Base-by-base conservation (phyloP, 2,329 filamentous ascomycete genomes). In the Mycosphaerella arachidis region DNA sequence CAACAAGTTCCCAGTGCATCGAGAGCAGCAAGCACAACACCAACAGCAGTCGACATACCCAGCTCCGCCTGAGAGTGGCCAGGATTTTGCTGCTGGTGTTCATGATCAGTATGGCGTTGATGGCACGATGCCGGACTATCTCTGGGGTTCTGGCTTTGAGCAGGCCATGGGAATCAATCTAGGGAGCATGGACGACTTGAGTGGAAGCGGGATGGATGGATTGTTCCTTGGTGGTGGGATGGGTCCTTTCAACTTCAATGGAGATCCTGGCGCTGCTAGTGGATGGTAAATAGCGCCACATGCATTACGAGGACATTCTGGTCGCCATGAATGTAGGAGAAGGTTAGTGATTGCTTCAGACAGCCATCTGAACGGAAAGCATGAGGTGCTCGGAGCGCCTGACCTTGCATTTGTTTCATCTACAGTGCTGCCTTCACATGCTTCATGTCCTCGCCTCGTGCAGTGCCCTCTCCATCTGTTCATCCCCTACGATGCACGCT, bases 91-190 rank as follows among this genome's bases (percentile, higher is more conserved):
- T 16, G 57, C 35, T 16, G 31, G 31, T 29, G 24, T 24, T 33
- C 24, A 29, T 16, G 58, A 61, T 56, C 33, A 57, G 18, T 58
- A 55, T 52, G 51, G 52, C 16, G 35, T 58, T 30, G 59, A 58
- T 12, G 59, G 53, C 60, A 60, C 63, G 1, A 59, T 57, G 16
- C 60, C 55, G 24, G 66, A 68, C 30, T 71, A 62, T 59, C 67
- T 67, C 8, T 73, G 71, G 71, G 71, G 71, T n/a, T 67, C 63
- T 8, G 70, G 70, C 16, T 72, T 74, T 30, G 70, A 74, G 60
- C 71, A 74, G 50, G 71, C 70, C 9, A 74, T 74, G 72, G 71
- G 73, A 53, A 68, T 74, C 20, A 70, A 71, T 43, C 51, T 74
- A 33, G 68, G 66, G 6, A 69, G 66, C n/a, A 70, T 72, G 64